These are phyloP conservation scores for Nicotiana knightiana DNA, from an alignment of 257 asterid species.

Conservation along the genomic window DNA sequence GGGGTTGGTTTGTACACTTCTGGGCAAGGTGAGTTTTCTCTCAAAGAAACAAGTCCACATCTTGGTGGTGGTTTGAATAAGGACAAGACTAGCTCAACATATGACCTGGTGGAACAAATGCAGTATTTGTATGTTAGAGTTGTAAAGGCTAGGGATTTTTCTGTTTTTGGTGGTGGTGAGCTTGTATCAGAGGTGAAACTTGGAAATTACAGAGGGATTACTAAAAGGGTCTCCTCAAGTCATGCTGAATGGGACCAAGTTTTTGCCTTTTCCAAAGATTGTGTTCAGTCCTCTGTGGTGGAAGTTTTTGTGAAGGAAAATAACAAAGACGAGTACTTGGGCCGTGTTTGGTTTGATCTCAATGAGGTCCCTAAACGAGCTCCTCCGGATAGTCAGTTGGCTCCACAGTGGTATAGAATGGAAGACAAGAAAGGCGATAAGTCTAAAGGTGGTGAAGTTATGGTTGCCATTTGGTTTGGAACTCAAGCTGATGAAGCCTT, in stretches of 20 bases:
- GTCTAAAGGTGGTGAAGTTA: conserved; percentile 55
- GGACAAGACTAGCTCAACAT: conserved; percentile 64
- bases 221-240: conserved; percentile 46
- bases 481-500: conserved; percentile 90
- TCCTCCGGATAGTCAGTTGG: conserved; percentile 76
- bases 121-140: conserved; percentile 68
- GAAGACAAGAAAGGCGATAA: conserved; percentile 77
- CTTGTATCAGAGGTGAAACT: conserved; percentile 75
- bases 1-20: conserved; percentile 8
- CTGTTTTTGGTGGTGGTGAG: conserved; percentile 50
- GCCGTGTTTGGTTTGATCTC: conserved; percentile 78
- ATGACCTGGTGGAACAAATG: conserved; percentile 85
- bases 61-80: conserved; percentile 60
- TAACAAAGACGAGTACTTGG: conserved; percentile 65
- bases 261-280: conserved; percentile 79
- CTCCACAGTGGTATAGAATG: conserved; percentile 87
- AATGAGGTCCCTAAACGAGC: conserved; percentile 75
- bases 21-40: conserved; percentile 40
- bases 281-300: conserved; percentile 66
- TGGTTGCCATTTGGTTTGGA: conserved; percentile 82
- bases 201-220: conserved; percentile 69
- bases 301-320: conserved; percentile 63
- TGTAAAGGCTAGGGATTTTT: conserved; percentile 55
- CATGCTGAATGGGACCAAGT: conserved; percentile 71
- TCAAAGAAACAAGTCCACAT: conserved; percentile 76